A percentile compares a stretch with the other conserved stretches of the same genome.
phyloP scores from a whole-genome alignment of 208 protist species.

The Angomonas deanei region DNA sequence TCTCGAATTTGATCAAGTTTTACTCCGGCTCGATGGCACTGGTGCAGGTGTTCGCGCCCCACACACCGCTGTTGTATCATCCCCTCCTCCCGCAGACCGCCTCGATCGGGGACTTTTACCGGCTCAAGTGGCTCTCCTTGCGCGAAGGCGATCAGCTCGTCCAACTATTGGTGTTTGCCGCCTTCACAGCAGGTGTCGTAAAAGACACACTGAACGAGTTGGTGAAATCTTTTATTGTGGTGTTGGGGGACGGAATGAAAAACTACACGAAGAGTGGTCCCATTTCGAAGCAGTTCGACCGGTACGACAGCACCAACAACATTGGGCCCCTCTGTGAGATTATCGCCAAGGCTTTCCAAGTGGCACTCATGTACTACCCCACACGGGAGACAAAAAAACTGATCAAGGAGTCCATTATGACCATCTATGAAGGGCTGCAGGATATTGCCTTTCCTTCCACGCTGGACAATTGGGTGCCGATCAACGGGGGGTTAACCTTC shows the following conservation, averaged over 20 bases:
- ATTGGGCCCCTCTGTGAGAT: neutral
- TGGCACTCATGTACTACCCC: neutral
- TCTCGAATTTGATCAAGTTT: neutral
- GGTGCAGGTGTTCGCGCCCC: neutral
- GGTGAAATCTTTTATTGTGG: neutral
- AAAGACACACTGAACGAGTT: slow-evolving; percentile 8
- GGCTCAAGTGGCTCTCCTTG: slow-evolving; percentile 11
- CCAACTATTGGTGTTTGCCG: slow-evolving; percentile 1
- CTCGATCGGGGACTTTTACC: slow-evolving; percentile 10
- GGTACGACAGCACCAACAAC: neutral
- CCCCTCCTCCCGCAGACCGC: neutral
- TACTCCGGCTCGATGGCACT: neutral
- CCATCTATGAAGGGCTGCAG: neutral
- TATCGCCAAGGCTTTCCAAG: neutral
- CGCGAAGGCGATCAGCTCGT: slow-evolving; percentile 3
- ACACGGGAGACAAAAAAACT: neutral
- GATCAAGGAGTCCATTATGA: neutral
- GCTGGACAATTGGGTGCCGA: neutral
- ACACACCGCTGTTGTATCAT: neutral
- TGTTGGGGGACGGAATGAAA: neutral
- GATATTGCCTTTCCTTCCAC: neutral
- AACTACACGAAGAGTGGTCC: neutral
- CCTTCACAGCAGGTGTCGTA: neutral
- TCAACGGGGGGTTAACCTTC: neutral
- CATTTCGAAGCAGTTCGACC: no score